phyloP scores from a whole-genome alignment of 345 rosid species.

The Syzygium grande region DNA sequence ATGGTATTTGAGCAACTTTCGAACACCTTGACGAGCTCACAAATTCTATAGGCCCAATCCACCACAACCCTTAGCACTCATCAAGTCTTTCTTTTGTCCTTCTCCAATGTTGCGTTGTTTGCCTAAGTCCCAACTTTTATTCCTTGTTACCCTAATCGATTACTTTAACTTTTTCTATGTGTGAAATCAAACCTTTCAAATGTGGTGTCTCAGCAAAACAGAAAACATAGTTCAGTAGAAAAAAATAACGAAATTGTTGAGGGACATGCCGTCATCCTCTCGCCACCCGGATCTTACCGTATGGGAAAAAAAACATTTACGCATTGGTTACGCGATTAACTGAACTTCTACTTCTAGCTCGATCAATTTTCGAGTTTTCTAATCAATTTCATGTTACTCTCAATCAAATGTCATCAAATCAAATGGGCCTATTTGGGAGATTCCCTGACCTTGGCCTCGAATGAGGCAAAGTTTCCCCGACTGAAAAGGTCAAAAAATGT shows the following conservation, averaged over 20 bases:
- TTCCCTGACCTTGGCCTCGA: neutral
- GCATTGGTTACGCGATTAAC: neutral
- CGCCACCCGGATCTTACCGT: neutral
- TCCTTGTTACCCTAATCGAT: neutral
- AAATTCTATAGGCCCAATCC: neutral
- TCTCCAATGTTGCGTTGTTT: neutral
- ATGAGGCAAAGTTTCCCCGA: neutral
- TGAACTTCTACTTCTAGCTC: neutral
- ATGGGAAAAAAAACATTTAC: neutral
- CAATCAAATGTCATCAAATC: neutral
- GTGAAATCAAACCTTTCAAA: neutral
- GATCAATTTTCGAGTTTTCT: neutral
- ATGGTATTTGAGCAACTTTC: neutral
- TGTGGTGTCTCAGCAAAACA: neutral
- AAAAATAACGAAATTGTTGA: neutral
- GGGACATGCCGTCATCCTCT: neutral
- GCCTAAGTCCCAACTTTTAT: too few species aligned
- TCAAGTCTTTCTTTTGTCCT: neutral
- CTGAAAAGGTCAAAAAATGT: neutral
- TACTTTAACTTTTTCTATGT: neutral
- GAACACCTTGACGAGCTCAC: neutral
- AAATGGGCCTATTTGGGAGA: neutral
- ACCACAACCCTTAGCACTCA: neutral
- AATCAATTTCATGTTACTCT: neutral
- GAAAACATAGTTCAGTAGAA: neutral